Base-by-base conservation (phyloP, 352 stramenopile genomes). In the Pythium plurisporium region DNA sequence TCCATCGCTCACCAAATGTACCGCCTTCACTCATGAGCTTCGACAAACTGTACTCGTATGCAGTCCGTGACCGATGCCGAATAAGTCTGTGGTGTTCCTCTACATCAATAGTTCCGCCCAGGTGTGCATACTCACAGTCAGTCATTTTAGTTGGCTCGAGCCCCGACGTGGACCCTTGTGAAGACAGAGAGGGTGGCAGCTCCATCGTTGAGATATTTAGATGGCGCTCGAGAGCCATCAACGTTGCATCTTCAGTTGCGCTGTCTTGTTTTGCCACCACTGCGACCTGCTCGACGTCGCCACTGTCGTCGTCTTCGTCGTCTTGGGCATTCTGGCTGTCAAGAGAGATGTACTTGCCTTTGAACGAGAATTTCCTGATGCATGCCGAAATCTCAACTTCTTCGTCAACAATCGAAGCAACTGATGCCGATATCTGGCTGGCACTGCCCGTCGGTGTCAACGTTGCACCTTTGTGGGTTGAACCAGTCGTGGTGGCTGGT, bases 1-100 rank as follows among this genome's bases (percentile, higher is more conserved):
- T 80, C 94, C 96, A 98, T 48, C 87, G 85, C 61, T 99, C 96
- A 22, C 94, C 92, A 65, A 98, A 98, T 8, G 75, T 73, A 14
- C 71, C 72, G 7, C 63, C 72, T 33, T 83, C 76, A 2, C 62
- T 70, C 14, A 91, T 58, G 22, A 91, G 59, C 49, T 87, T 89
- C 10, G 79, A 73, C 22, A 91, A 58, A 19, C 82, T 78, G 42
- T 74, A 60, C 45, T 91, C 82, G 42, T 91, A 91, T 23, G 79
- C 68, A 27, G 68, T 82, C 46, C 72, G 82, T 5, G 81, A 89
- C 31, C 74, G 69, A 23, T 74, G 65, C 1, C 74, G 75, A 30
- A 89, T 79, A n/a, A 89, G 55, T 34, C 31, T 62, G 15, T 55
- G 42, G 9, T 79, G 61, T 5, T 70, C 55, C 9, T 73, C 54